Conservation (phyloP, 768 basidiomycete genomes). For the Rhodotorula diobovata region DNA sequence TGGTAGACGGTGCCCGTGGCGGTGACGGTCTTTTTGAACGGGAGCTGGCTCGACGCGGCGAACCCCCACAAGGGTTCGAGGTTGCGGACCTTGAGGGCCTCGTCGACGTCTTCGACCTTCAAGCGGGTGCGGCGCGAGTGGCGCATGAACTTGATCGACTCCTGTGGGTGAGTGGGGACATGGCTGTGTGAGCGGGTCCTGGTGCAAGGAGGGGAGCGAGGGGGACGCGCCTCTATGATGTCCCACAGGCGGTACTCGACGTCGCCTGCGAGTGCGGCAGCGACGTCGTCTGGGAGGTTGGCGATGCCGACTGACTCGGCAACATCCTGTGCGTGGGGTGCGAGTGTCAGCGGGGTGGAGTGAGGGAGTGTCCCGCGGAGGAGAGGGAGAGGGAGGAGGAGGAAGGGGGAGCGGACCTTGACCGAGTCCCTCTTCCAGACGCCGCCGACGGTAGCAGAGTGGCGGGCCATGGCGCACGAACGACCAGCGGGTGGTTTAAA, state of each 20-base stretch:
- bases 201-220: background rate
- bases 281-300: constrained; percentile 69
- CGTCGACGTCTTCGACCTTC: constrained; percentile 84
- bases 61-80: constrained; percentile 93
- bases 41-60: constrained; percentile 48
- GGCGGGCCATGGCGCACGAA: constrained; percentile 29
- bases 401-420: constrained; percentile 10
- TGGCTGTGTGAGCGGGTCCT: background rate
- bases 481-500: no score
- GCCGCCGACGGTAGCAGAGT: constrained; percentile 8
- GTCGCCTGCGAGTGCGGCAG: constrained; percentile 83
- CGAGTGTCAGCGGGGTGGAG: background rate
- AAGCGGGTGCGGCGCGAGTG: constrained; percentile 87
- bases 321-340: constrained; percentile 64
- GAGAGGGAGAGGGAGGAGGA: background rate
- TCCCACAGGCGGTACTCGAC: constrained; percentile 95
- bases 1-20: constrained; percentile 74
- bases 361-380: background rate
- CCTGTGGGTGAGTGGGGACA: constrained; percentile 53
- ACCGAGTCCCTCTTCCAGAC: constrained; percentile 39
- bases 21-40: constrained; percentile 56
- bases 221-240: constrained; percentile 69
- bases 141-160: constrained; percentile 94
- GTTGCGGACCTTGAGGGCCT: constrained; percentile 86
- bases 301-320: constrained; percentile 80